Base-by-base conservation (phyloP, 495 filamentous ascomycete species). In the Ramalina intermedia region DNA sequence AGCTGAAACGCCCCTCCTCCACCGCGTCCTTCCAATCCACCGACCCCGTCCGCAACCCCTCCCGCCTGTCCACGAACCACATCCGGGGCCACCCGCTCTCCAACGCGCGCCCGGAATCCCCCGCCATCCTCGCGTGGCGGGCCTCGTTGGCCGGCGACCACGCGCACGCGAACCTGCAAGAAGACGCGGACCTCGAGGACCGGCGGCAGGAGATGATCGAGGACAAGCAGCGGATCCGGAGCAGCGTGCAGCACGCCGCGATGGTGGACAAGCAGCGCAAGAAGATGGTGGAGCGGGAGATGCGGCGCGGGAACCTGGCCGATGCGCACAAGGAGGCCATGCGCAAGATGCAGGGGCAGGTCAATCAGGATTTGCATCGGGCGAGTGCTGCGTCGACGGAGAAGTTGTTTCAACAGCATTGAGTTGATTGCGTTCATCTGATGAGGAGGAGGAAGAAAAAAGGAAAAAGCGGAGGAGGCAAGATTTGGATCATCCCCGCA, bases 251-350 rank as follows among this genome's bases (percentile, higher is more conserved):
- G 23, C 45, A 55, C 17, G 44, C 43, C 13, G 17, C 47, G 12
- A 43, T 40, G 37, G 17, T 11, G 13, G 42, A 48, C 20, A 37
- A 39, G 61, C 57, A 67, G 59, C 58, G 61, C 49, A 55, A 73
- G 50, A 70, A 70, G 40, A 69, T 71, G 43, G 76, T 84, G 50
- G 84, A 87, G 45, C 75, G 79, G 55, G 72, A 78, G 48, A 91
- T 93, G 86, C 71, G 85, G 41, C 78, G 76, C 9, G 78, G 81
- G 0, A 77, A 79, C 53, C 79, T 79, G 0, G 77, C 78, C 54
- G 84, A 85, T 39, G 69, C 81, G 37, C 90, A 96, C 63, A 70
- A 82, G 45, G 80, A 90, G 50, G 87, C 84, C 1, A 73, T 96
- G 74, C 69, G 85, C 55, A 77, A 72, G 61, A 82, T 96, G 81